phyloP scores from a whole-genome alignment of 2,329 filamentous ascomycete species.

The Hypoxylon sp. region DNA sequence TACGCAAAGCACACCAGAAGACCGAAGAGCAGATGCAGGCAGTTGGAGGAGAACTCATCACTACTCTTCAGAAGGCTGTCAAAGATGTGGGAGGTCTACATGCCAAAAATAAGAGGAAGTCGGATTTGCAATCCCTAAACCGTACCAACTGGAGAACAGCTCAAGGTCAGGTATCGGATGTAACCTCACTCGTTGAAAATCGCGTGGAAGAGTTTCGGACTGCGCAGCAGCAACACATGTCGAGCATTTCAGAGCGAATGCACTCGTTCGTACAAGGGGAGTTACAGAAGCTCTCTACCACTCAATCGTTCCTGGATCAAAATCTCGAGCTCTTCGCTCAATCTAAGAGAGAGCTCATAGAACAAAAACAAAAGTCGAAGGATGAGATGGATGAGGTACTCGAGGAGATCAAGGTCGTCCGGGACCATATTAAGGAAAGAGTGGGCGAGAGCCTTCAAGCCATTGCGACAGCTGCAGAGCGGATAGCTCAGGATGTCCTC shows the following conservation, averaged over 20 bases:
- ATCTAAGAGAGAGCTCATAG: conserved; percentile 77
- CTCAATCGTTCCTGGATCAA: conserved; percentile 78
- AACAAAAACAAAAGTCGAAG: conserved; percentile 78
- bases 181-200: conserved; percentile 82
- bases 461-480: conserved; percentile 86
- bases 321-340: conserved; percentile 77
- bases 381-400: conserved; percentile 92
- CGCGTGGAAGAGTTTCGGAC: conserved; percentile 80
- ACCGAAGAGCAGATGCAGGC: conserved; percentile 84
- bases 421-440: conserved; percentile 88
- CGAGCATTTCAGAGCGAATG: conserved; percentile 79
- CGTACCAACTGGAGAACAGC: conserved; percentile 83
- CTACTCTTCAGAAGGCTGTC: conserved; percentile 83
- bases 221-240: conserved; percentile 80
- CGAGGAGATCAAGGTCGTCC: conserved; percentile 90
- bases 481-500: conserved; percentile 90
- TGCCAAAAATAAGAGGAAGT: conserved; percentile 88
- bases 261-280: conserved; percentile 82
- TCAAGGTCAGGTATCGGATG: conserved; percentile 80
- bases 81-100: conserved; percentile 85
- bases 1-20: conserved; percentile 86
- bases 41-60: conserved; percentile 82
- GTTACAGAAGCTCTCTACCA: conserved; percentile 77
- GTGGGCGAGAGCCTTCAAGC: conserved; percentile 88
- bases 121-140: conserved; percentile 86